phyloP scores from a whole-genome alignment of 1,284 basidiomycete genomes.

The Leccinum fallax region DNA sequence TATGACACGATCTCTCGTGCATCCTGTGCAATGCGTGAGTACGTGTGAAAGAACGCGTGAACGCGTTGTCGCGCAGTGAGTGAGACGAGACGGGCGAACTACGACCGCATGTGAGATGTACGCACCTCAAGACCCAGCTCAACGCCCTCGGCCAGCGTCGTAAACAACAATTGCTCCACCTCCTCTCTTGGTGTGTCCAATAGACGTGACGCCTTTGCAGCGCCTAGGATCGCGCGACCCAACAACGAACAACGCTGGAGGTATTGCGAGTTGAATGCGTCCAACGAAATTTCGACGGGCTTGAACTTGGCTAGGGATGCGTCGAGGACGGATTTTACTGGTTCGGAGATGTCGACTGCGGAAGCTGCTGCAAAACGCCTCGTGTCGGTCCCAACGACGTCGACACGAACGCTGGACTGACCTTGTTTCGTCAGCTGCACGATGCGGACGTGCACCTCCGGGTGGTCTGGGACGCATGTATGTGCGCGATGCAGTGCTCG shows the following conservation, averaged over 20 bases:
- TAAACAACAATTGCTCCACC: conserved; percentile 62
- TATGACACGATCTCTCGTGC: conserved; percentile 50
- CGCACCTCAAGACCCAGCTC: conserved; percentile 55
- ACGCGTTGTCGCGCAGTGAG: background rate
- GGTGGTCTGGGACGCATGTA: conserved; percentile 56
- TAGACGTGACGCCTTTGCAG: conserved; percentile 53
- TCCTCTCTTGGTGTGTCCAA: conserved; percentile 55
- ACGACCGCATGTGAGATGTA: background rate
- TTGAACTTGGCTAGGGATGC: conserved; percentile 54
- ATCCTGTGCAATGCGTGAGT: conserved; percentile 41
- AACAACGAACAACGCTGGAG: conserved; percentile 62
- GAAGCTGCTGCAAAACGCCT: conserved; percentile 40
- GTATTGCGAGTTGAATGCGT: conserved; percentile 74
- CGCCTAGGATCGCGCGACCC: conserved; percentile 58
- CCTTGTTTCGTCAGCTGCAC: conserved; percentile 65
- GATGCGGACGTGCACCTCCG: conserved; percentile 73
- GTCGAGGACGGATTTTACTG: conserved; percentile 45
- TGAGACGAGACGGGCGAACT: background rate
- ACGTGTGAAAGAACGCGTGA: background rate
- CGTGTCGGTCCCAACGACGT: background rate
- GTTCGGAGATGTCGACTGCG: conserved; percentile 44
- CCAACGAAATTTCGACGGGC: conserved; percentile 58
- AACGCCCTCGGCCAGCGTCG: conserved; percentile 47
- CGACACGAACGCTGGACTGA: conserved; percentile 33
- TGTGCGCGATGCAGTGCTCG: conserved; percentile 68